Evolutionary conservation across 768 basidiomycete species (phyloP), one percentile per base, ranked within the genome.

Genomic region (Podaxis carcinomalis): DNA sequence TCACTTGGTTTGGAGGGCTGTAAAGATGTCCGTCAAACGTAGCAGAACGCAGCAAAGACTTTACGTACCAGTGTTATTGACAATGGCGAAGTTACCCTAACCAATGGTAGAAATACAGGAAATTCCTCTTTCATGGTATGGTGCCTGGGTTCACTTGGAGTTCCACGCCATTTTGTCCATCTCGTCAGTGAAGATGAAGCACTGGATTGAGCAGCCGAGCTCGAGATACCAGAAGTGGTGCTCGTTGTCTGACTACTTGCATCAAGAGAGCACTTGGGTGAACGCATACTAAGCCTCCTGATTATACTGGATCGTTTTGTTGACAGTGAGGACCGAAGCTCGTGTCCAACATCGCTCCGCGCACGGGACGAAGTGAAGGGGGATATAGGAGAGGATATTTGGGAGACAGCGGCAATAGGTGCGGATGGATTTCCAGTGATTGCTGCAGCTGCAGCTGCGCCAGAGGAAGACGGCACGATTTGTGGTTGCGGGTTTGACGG

Each of bases 251-350:
- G 47, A 23, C 23, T 25, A 28, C 36, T 46, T 39, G 52, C 35
- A 27, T 52, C 51, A 5, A 47, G 21, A 23, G 57, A 51, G n/a
- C 13, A 44, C 32, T 44, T 53, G 5, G 59, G 57, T 39, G 59
- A 35, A 9, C 57, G 57, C 52, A 59, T n/a, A 28, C 63, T 64
- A 35, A 64, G 51, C 37, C 42, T 57, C 39, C 59, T 44, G 59
- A 64, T 60, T 27, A 64, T 49, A 28, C 47, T 60, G 2, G 35
- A 42, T 3, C 63, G 52, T 19, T 56, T 56, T 4, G 51, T 23
- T 10, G 54, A 49, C 16, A 55, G 21, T 6, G 56, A 51, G 16
- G 50, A 28, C 4, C 37, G 50, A 51, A 59, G n/a, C 14, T 50
- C 56, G 36, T 58, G 62, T 5, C 62, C 62, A 19, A 52, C 36